Evolutionary conservation across 306 rosid genomes (phyloP), one percentile per base, ranked within the genome.

Genomic region (Quercus bicolor): DNA sequence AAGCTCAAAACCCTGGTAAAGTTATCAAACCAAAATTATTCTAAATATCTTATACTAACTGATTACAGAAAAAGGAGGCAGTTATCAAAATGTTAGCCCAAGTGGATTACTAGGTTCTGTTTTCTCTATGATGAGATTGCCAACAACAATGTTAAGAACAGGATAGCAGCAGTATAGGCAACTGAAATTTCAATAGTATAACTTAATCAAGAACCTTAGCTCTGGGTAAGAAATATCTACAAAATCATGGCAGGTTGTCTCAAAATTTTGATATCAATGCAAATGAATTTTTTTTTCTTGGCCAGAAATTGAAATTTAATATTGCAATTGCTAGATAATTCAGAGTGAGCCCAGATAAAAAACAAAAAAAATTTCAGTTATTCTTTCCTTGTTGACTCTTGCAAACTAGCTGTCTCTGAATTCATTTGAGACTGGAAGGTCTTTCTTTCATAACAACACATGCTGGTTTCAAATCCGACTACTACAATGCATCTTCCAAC

Each of bases 1-100:
- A 57, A 74, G 57, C 54, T 29, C 73, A 61, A 71, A 48, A 13
- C 60, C n/a, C 31, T 73, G 75, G 76, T 74, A 37, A 71, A 71
- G 56, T 33, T 76, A 20, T 34, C 51, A 52, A n/a, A 68, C 77
- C 83, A 33, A 20, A 23, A 26, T 15, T 20, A 19, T 70, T 23
- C 31, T 51, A 52, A 57, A 15, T 76, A 40, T 48, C 29, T 59
- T 62, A 77, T 52, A 64, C n/a, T 16, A 69, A 60, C 31, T 77
- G 80, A 53, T 74, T 61, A 2, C 56, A 54, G 56, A 70, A 69
- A 57, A 59, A 69, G 72, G 51, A 40, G 33, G 70, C 68, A 76
- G 52, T 26, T 28, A 26, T 62, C 69, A 62, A 34, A 5, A 62
- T 8, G 19, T 28, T 28, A 62, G 29, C 20, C 7, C 20, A 28